Evolutionary conservation across 2,329 filamentous ascomycete genomes (phyloP), one percentile per base, ranked within the genome.

Genomic region (Pseudogymnoascus sp.): DNA sequence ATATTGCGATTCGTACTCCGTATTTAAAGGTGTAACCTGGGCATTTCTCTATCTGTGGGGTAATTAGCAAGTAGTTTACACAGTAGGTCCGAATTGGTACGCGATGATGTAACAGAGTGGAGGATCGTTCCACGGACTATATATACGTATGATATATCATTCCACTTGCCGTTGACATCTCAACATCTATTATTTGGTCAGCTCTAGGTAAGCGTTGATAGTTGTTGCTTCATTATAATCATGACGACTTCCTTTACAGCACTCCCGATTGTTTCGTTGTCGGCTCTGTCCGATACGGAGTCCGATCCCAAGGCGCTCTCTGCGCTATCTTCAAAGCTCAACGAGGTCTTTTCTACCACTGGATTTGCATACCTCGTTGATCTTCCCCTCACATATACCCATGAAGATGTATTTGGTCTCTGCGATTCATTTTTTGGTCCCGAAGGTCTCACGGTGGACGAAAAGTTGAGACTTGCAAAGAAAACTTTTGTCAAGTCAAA

Each of bases 281-380:
- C 71, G 4, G 64, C 70, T 39, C 70, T 78, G 0, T 67, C 68
- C 6, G 66, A 65, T 11, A 59, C 68, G 5, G 57, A 64, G 2
- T 66, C 68, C n/a, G 62, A 68, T 9, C 61, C 68, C 15, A 68
- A 68, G 14, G 69, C 72, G 11, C 61, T 72, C 41, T 22, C 62
- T 7, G 59, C 62, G 11, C 69, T 79, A n/a, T 73, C 75, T 61
- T 62, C 69, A 12, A 68, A 70, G 43, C 68, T 79, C 6, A 71
- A 76, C 65, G 66, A 75, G 58, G 75, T 75, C 11, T 77, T 78
- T 61, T 69, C 75, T 4, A 78, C 75, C 1, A 76, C 75, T 2
- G 77, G 77, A 6, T 79, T 78, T 64, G 76, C 76, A 6, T 80
- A 79, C 64, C 70, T 79, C 6, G 68, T 72, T 35, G 76, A 78